Conservation (phyloP, 2,329 filamentous ascomycete genomes). For the Proliferodiscus dingleyae region DNA sequence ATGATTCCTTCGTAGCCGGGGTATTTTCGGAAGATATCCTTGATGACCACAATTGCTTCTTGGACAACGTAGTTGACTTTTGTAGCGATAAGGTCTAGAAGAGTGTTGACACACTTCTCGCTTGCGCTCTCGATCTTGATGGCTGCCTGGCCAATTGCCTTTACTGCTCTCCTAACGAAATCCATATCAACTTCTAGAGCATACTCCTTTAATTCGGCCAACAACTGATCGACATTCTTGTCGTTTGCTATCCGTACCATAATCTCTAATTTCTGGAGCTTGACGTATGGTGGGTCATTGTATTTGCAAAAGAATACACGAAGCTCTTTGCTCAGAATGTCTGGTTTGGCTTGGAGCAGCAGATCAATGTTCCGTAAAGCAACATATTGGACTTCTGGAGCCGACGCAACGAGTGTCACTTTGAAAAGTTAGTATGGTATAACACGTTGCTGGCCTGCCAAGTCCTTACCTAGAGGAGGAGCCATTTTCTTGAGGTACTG, state of each 20-base stretch:
- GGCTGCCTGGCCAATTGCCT: slow-evolving; percentile 93
- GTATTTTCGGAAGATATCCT: slow-evolving; percentile 96
- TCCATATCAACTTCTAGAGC: slow-evolving; percentile 99
- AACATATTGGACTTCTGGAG: slow-evolving; percentile 96
- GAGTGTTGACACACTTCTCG: slow-evolving; percentile 90
- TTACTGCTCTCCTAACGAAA: slow-evolving; percentile 89
- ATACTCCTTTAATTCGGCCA: slow-evolving; percentile 95
- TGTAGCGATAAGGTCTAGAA: slow-evolving; percentile 90
- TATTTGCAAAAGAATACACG: slow-evolving; percentile 99
- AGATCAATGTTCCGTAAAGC: slow-evolving; percentile 94
- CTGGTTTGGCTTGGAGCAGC: slow-evolving; percentile 88
- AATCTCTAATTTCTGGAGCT: slow-evolving; percentile 95
- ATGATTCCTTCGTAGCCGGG: slow-evolving; percentile 98
- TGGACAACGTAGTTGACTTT: slow-evolving; percentile 99
- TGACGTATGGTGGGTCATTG: slow-evolving; percentile 96
- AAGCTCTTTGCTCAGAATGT: slow-evolving; percentile 95
- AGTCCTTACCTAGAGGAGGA: slow-evolving; percentile 70
- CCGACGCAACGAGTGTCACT: slow-evolving; percentile 94
- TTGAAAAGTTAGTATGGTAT: slow-evolving; percentile 14
- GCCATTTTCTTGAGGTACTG: slow-evolving; percentile 99
- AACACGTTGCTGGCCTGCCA: background rate
- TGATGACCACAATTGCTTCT: slow-evolving; percentile 97
- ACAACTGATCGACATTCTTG: slow-evolving; percentile 88
- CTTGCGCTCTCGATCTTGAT: slow-evolving; percentile 97
- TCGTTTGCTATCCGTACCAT: slow-evolving; percentile 99